A percentile compares a stretch with the other conserved stretches of the same genome.
Evolutionary conservation across 805 yeast species (phyloP).

Genomic region (Zygosaccharomyces siamensis): DNA sequence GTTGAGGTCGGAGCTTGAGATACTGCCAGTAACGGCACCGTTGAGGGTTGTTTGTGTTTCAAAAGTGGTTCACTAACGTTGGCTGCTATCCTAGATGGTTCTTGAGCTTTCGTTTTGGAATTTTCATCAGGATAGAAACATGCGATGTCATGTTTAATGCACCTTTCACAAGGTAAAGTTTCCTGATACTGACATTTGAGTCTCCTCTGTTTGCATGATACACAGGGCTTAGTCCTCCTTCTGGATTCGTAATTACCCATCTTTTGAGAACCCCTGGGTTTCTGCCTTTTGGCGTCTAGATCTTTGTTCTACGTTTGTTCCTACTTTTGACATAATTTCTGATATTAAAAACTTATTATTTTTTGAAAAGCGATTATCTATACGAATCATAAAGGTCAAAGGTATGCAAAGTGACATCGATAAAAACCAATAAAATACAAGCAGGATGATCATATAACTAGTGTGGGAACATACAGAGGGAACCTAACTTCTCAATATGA

Average conservation of each 20-base stretch:
- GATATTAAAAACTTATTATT: not conserved
- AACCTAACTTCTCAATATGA: not conserved
- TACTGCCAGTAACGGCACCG: not conserved
- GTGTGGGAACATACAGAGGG: not conserved
- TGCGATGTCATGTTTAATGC: slow-evolving; percentile 46
- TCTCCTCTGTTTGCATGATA: slow-evolving; percentile 56
- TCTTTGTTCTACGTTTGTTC: not conserved
- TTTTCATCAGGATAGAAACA: slow-evolving; percentile 47
- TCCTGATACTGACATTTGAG: slow-evolving; percentile 53
- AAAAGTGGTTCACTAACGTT: not conserved
- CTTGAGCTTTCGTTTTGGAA: not conserved
- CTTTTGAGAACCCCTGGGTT: not conserved
- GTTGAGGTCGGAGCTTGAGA: not conserved
- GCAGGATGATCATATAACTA: not conserved
- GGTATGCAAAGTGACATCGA: not conserved
- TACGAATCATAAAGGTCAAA: not conserved
- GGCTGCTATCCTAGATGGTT: not conserved
- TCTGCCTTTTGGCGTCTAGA: not conserved
- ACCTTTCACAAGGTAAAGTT: slow-evolving; percentile 52
- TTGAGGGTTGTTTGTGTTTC: not conserved
- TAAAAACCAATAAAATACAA: too few species aligned
- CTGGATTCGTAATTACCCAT: slow-evolving; percentile 19
- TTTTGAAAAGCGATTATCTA: not conserved
- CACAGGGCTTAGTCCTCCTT: slow-evolving; percentile 51
- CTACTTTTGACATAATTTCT: not conserved